These are phyloP conservation scores for Rhodotorula sphaerocarpa DNA, from an alignment of 768 basidiomycete species.

Conservation along the genomic window DNA sequence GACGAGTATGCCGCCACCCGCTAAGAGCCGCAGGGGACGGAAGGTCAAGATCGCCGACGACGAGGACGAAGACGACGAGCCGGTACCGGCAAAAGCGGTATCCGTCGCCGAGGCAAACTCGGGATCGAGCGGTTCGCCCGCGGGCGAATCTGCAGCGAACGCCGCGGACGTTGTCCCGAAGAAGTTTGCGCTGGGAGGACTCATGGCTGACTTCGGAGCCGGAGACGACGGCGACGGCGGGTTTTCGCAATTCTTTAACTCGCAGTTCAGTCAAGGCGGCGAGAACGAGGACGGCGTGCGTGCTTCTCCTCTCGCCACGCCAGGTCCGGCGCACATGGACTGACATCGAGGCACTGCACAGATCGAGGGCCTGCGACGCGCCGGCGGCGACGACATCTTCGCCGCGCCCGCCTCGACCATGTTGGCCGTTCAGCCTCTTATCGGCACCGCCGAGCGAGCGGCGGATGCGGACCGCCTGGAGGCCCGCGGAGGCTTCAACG, in stretches of 20 bases:
- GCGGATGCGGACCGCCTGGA: conserved; percentile 27
- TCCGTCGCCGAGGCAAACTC: background rate
- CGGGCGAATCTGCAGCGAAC: too few species aligned
- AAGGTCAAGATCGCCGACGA: background rate
- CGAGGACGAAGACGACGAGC: conserved; percentile 1
- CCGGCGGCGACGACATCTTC: conserved; percentile 4
- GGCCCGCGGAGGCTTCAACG: conserved; percentile 21
- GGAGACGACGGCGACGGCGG: conserved; percentile 18
- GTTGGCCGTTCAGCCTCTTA: conserved; percentile 13
- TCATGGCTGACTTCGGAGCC: conserved; percentile 14
- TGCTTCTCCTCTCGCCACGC: background rate
- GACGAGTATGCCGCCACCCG: background rate
- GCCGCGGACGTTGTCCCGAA: too few species aligned
- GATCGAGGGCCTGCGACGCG: conserved; percentile 27
- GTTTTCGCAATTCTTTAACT: conserved; percentile 35
- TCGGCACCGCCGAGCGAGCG: conserved; percentile 24
- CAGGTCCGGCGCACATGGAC: background rate
- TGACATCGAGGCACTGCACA: background rate
- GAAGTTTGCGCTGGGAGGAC: conserved; percentile 12
- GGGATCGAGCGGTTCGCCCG: too few species aligned
- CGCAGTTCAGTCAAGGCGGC: conserved; percentile 26
- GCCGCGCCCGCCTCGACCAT: conserved; percentile 9
- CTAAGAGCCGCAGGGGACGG: background rate
- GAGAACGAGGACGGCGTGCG: background rate
- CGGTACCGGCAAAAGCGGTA: background rate